A percentile compares a stretch with the other conserved stretches of the same genome.
phyloP scores from a whole-genome alignment of 1,284 basidiomycete species.

The Leccinum colubrinum region DNA sequence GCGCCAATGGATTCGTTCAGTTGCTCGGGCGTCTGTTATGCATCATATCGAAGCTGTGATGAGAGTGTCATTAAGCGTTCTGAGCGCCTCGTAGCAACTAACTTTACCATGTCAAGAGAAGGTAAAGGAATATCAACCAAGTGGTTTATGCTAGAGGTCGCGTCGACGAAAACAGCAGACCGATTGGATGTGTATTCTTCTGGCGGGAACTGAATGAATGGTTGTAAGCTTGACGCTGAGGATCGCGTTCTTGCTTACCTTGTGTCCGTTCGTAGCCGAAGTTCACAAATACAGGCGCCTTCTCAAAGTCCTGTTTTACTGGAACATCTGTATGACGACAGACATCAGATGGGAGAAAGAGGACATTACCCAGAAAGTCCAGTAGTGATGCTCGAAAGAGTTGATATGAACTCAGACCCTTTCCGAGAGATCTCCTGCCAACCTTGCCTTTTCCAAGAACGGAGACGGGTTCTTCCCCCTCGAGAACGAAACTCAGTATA shows the following conservation, averaged over 20 bases:
- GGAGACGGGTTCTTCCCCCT: conserved; percentile 52
- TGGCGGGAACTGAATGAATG: conserved; percentile 46
- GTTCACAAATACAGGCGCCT: conserved; percentile 64
- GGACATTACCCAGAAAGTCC: conserved; percentile 66
- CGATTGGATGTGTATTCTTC: conserved; percentile 52
- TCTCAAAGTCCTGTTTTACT: conserved; percentile 75
- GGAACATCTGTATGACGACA: conserved; percentile 10
- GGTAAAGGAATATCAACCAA: conserved; percentile 73
- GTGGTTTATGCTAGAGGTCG: conserved; percentile 78
- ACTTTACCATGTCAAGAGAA: conserved; percentile 63
- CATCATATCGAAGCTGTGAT: conserved; percentile 72
- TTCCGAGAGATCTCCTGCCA: conserved; percentile 55
- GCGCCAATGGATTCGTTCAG: conserved; percentile 48
- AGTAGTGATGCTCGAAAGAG: conserved; percentile 74
- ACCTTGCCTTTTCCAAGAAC: conserved; percentile 28
- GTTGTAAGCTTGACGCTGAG: conserved; percentile 4
- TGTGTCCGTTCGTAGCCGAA: conserved; percentile 43
- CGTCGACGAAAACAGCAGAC: conserved; percentile 74
- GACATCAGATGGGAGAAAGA: background rate
- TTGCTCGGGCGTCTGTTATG: conserved; percentile 65
- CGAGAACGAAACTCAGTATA: conserved; percentile 68
- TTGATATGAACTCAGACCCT: conserved; percentile 84
- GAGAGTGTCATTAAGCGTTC: conserved; percentile 2
- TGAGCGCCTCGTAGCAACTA: background rate
- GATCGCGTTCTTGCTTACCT: conserved; percentile 34